Conservation (phyloP, 2,329 filamentous ascomycete genomes). For the Microsporum audouinii region DNA sequence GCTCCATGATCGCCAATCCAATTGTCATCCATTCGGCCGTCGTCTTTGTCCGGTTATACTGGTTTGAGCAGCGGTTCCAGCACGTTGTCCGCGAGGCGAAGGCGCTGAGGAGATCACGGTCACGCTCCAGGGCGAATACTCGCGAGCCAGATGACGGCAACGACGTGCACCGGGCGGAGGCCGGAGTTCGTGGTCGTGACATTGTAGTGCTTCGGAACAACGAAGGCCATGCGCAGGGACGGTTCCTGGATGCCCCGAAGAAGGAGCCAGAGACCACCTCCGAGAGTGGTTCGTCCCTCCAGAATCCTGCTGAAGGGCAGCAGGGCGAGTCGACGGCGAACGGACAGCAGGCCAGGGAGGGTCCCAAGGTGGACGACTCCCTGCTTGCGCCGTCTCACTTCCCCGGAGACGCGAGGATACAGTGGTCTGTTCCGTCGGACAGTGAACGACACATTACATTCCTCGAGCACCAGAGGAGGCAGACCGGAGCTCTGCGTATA, state of each 20-base stretch:
- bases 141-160: constrained; percentile 26
- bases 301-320: background rate
- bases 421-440: constrained; percentile 28
- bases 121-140: constrained; percentile 42
- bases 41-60: constrained; percentile 86
- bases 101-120: constrained; percentile 46
- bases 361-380: background rate
- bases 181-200: constrained; percentile 27
- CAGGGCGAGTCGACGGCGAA: background rate
- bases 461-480: constrained; percentile 67
- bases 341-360: constrained; percentile 36
- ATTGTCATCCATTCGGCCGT: constrained; percentile 77
- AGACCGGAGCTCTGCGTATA: constrained; percentile 68
- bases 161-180: constrained; percentile 30
- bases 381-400: background rate
- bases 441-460: constrained; percentile 80
- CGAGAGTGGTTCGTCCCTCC: constrained; percentile 7
- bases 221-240: constrained; percentile 21
- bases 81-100: constrained; percentile 65
- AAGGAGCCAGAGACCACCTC: background rate
- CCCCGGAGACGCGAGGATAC: background rate
- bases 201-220: constrained; percentile 31
- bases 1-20: constrained; percentile 65
- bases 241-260: constrained; percentile 9
- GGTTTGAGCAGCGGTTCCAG: constrained; percentile 96